Conservation (phyloP, 73 alveolate species). For the Paraurostyla sp. region DNA sequence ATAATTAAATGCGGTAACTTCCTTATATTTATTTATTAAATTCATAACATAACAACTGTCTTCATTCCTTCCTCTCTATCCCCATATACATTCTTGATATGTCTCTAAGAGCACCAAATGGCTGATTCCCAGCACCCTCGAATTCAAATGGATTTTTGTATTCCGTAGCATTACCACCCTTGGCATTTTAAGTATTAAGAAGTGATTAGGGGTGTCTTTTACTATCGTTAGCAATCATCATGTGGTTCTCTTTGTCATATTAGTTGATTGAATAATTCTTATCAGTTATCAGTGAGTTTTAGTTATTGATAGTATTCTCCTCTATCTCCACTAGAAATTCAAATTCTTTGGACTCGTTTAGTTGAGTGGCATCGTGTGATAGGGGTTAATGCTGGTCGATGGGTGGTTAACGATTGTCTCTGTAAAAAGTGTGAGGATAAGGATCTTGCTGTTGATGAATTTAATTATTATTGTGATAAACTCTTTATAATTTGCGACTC, state of each 20-base stretch:
- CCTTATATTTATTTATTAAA: background rate
- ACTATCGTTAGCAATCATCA: too few relatives aligned
- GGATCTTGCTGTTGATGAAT: too few relatives aligned
- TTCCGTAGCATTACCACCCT: background rate
- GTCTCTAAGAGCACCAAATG: slow-evolving; percentile 6
- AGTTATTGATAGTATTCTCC: background rate
- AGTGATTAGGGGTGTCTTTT: too few relatives aligned
- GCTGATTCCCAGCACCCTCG: background rate
- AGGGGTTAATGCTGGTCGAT: too few relatives aligned
- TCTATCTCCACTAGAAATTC: slow-evolving; percentile 41
- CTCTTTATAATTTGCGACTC: slow-evolving; percentile 19
- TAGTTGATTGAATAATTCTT: background rate
- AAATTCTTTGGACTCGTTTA: slow-evolving; percentile 28
- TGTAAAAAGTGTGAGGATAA: too few relatives aligned
- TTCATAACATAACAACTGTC: background rate
- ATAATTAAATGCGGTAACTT: background rate
- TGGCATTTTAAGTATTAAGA: background rate
- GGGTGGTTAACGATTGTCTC: too few relatives aligned
- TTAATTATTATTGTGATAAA: background rate
- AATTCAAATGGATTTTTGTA: background rate
- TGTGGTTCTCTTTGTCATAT: slow-evolving; percentile 15
- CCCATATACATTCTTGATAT: background rate
- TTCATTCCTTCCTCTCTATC: background rate
- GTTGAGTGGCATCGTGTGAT: too few relatives aligned
- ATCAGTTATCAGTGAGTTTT: background rate